phyloP scores from a whole-genome alignment of 305 asterid species.

The Plantago coronopus region DNA sequence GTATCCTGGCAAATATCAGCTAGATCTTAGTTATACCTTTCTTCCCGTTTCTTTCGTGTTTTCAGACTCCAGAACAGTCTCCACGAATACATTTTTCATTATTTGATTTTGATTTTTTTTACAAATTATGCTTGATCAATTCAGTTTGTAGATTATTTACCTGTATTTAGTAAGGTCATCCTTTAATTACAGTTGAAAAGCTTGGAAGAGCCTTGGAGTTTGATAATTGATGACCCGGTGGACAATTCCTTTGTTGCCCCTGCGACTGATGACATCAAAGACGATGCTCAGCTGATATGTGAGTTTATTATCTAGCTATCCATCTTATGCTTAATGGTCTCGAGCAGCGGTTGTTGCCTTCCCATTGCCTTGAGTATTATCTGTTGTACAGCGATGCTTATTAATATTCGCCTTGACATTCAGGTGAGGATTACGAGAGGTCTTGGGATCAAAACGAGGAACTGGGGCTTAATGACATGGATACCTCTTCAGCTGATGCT shows the following conservation, averaged over 20 bases:
- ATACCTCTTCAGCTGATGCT: constrained; percentile 71
- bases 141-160: no score
- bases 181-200: constrained; percentile 49
- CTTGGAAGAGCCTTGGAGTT: constrained; percentile 78
- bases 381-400: neutral
- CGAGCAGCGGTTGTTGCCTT: neutral
- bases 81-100: no score
- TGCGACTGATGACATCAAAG: constrained; percentile 62
- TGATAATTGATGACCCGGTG: constrained; percentile 83
- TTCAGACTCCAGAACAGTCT: no score
- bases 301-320: constrained; percentile 26
- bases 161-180: no score
- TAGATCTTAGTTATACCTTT: no score
- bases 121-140: no score
- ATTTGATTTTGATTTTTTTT: no score
- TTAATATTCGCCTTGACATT: neutral
- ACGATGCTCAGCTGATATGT: constrained; percentile 72
- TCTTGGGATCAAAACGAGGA: constrained; percentile 97
- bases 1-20: no score
- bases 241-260: constrained; percentile 93
- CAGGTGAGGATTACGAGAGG: constrained; percentile 86
- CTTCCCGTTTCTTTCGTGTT: no score
- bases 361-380: no score
- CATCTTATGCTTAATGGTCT: neutral
- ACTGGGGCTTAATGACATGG: constrained; percentile 90